phyloP scores from a whole-genome alignment of 768 basidiomycete genomes.

The Trametes sanguinea region DNA sequence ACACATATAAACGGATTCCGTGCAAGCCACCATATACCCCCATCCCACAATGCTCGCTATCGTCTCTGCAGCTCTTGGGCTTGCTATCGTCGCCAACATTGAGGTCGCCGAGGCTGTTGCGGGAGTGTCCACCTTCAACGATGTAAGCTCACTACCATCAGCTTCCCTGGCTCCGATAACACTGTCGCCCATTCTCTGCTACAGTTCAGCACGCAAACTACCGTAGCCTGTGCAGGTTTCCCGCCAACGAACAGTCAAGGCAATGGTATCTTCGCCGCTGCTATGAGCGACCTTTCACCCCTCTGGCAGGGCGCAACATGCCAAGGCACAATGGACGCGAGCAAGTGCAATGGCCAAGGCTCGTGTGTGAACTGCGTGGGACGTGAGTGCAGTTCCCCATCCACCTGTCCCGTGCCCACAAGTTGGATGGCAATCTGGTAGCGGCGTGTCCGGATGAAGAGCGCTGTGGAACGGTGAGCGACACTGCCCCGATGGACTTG shows the following conservation, averaged over 20 bases:
- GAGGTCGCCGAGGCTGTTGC: constrained; percentile 15
- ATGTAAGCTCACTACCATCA: constrained; percentile 7
- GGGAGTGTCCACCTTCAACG: constrained; percentile 25
- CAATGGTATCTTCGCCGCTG: constrained; percentile 34
- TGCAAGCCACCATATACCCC: too few species aligned
- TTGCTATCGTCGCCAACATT: constrained; percentile 5
- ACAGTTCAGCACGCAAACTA: constrained; percentile 21
- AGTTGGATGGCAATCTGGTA: neutral
- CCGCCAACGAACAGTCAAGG: constrained; percentile 35
- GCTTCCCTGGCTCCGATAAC: neutral
- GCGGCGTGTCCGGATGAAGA: constrained; percentile 29
- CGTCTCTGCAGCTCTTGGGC: neutral
- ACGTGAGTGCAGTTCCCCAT: constrained; percentile 25
- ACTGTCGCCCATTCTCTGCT: neutral
- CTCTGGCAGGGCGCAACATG: constrained; percentile 35
- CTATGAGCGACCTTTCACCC: constrained; percentile 36
- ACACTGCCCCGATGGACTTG: neutral
- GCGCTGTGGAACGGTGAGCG: constrained; percentile 23
- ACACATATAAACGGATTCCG: too few species aligned
- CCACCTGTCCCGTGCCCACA: neutral
- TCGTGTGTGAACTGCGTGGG: constrained; percentile 34
- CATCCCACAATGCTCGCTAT: neutral
- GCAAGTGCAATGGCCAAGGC: constrained; percentile 31
- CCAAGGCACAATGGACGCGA: constrained; percentile 32
- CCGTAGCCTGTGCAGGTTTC: constrained; percentile 29